Percentiles rank a stretch among this genome's conserved stretches.
phyloP scores from a whole-genome alignment of 192 early-diverging fungal genomes.

The Gonapodya prolifera region DNA sequence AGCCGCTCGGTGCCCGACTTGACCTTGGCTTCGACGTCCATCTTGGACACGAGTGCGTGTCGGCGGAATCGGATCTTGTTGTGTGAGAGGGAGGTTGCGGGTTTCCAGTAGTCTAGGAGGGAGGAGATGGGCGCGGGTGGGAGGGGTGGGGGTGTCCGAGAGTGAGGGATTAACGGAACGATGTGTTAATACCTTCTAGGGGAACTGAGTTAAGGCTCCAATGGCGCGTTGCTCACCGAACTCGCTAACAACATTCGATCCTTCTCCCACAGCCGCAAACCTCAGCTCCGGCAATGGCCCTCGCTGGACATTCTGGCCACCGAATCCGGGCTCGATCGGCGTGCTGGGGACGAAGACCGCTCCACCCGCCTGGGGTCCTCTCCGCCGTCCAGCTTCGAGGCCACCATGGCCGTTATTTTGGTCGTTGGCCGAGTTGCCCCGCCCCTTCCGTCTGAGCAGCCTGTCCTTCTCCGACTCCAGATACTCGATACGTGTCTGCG shows the following conservation, averaged over 20 bases:
- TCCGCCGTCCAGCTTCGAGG: neutral
- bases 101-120: constrained; percentile 28
- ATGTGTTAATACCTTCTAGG: neutral
- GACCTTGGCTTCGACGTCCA: constrained; percentile 90
- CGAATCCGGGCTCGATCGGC: neutral
- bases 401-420: neutral
- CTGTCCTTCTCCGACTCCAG: neutral
- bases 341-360: too few relatives aligned
- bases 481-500: neutral
- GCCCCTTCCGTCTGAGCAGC: neutral
- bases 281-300: neutral
- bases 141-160: neutral
- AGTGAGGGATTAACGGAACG: too few relatives aligned
- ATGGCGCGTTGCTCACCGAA: neutral
- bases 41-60: constrained; percentile 74
- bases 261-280: neutral
- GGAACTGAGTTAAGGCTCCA: neutral
- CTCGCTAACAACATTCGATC: neutral
- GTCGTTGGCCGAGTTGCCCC: neutral
- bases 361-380: neutral
- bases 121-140: neutral
- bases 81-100: constrained; percentile 26
- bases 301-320: neutral
- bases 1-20: constrained; percentile 68
- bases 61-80: constrained; percentile 59